Base-by-base conservation (phyloP, 805 yeast species). In the Saccharomycopsis schoenii region DNA sequence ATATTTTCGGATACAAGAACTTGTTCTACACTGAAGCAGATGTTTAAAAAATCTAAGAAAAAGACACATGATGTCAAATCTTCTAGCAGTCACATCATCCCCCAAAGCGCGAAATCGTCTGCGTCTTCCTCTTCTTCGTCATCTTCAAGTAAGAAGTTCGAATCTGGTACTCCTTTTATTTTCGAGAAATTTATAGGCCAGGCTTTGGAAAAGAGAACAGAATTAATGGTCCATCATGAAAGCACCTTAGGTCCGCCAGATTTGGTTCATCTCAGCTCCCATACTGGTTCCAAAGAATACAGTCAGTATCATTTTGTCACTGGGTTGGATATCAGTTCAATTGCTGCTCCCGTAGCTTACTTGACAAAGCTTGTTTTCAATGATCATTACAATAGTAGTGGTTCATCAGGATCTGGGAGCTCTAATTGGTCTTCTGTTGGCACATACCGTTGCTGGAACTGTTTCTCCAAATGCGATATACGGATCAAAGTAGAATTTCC, bases 391-490 rank as follows among this genome's bases (percentile, higher is more conserved):
- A 91, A 90, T 19, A 85, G 56, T 15, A 57, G 19, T 25, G 43
- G 47, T 36, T 15, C 17, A n/a, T 29, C 41, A 10, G 25, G 37
- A 15, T 40, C 42, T 24, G 15, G 52, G 4, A 72, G 60, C 73
- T 71, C 74, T n/a, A 79, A 78, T 29, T 71, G 75, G 15, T 75
- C 74, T 65, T 77, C 80, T 36, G 62, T 80, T 55, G 80, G 80
- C 24, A 84, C 89, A 0, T 83, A 78, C 65, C 86, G 90, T 70
- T 72, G 84, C 15, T 89, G 84, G 74, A 92, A 94, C 71, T 78
- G 86, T 19, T 89, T 94, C 68, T 75, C 83, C 43, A 80, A 79
- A 60, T 80, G 86, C 4, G 99, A 93, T 70, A 74, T 92, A 47
- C 77, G 97, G 21, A 83, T 90, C 66, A 70, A 83, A 68, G 79